Percentiles rank a stretch among this genome's conserved stretches.
phyloP scores from a whole-genome alignment of 148 eudicot species.

The Spergularia bocconei region DNA sequence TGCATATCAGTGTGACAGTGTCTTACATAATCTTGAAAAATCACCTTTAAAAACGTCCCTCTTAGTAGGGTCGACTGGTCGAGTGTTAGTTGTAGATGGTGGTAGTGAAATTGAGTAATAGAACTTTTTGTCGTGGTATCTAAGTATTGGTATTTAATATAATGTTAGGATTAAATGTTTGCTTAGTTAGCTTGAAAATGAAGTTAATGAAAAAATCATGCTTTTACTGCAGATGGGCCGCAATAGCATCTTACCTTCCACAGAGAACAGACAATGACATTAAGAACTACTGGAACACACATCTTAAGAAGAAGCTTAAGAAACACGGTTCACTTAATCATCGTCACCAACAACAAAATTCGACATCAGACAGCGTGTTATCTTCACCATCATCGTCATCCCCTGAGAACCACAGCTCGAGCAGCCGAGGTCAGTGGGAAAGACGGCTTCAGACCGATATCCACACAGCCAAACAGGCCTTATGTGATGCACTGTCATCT shows the following conservation, averaged over 20 bases:
- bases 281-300: conserved; percentile 37
- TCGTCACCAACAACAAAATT: conserved; percentile 7
- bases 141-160: not conserved
- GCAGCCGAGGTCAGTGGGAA: conserved; percentile 76
- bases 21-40: not conserved
- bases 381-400: conserved; percentile 23
- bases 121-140: not conserved
- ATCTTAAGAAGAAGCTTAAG: conserved; percentile 30
- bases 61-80: not conserved
- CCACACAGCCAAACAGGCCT: conserved; percentile 72
- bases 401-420: conserved; percentile 30
- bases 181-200: not conserved
- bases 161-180: not conserved
- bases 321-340: conserved; percentile 8
- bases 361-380: conserved; percentile 12
- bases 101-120: not conserved
- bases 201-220: not conserved
- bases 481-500: conserved; percentile 58
- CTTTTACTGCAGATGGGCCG: conserved; percentile 30
- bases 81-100: not conserved
- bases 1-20: no score
- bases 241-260: conserved; percentile 37
- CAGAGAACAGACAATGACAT: conserved; percentile 34
- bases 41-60: not conserved
- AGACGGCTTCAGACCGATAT: conserved; percentile 73